phyloP scores from a whole-genome alignment of 805 yeast genomes.

The Priceomyces haplophilus region DNA sequence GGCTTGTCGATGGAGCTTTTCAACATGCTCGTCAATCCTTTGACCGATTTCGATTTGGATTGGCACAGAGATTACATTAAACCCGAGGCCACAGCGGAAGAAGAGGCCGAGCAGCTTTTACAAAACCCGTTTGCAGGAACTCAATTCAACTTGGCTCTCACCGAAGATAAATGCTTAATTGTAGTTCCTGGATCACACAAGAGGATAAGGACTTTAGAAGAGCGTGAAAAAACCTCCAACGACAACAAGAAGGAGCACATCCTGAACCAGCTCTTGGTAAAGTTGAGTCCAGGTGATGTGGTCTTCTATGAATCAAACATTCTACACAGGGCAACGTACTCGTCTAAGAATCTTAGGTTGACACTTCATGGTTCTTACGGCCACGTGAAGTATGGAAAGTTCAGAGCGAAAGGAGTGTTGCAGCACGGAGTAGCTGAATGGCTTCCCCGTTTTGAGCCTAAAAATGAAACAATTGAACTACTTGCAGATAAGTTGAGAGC shows the following conservation, averaged over 20 bases:
- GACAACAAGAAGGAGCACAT: constrained; percentile 34
- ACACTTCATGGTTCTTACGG: constrained; percentile 54
- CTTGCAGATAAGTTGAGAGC: constrained; percentile 27
- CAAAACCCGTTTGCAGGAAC: constrained; percentile 44
- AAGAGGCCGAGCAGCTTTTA: constrained; percentile 40
- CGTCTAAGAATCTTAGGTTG: constrained; percentile 35
- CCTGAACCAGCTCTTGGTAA: constrained; percentile 38
- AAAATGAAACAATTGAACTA: constrained; percentile 24
- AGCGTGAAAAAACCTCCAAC: constrained; percentile 37
- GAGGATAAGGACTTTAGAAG: constrained; percentile 43
- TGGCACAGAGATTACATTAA: constrained; percentile 54
- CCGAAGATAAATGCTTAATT: constrained; percentile 45
- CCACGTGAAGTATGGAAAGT: constrained; percentile 36
- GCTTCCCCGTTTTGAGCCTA: constrained; percentile 36
- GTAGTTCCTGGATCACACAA: constrained; percentile 49
- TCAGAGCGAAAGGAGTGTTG: constrained; percentile 48
- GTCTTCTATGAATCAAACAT: constrained; percentile 51
- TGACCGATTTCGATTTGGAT: constrained; percentile 49
- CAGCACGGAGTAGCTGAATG: constrained; percentile 53
- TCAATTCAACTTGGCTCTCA: constrained; percentile 50
- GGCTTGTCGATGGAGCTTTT: constrained; percentile 46
- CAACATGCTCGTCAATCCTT: constrained; percentile 52
- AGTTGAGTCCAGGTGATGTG: constrained; percentile 47
- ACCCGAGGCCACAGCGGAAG: constrained; percentile 44
- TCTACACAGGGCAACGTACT: constrained; percentile 46